phyloP scores from a whole-genome alignment of 768 basidiomycete species.

The Austroboletus festivus region DNA sequence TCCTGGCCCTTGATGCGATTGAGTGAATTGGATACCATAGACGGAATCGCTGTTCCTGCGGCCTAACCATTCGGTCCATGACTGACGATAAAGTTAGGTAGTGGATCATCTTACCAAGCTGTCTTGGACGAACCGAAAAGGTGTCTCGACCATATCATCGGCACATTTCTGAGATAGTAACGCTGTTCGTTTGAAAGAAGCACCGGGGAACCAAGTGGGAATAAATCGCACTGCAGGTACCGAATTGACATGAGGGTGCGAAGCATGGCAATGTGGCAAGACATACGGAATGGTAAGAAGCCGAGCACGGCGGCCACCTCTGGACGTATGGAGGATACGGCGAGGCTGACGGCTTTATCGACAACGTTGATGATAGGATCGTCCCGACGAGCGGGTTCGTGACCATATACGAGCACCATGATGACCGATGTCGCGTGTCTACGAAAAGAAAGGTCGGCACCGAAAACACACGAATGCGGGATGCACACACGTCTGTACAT shows the following conservation, averaged over 20 bases:
- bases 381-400: slow-evolving; percentile 22
- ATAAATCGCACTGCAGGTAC: slow-evolving; percentile 31
- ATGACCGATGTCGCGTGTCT: slow-evolving; percentile 28
- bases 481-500: slow-evolving; percentile 25
- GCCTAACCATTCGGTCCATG: slow-evolving; percentile 10
- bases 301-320: slow-evolving; percentile 36
- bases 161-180: slow-evolving; percentile 18
- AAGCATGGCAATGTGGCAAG: background rate
- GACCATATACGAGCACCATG: slow-evolving; percentile 32
- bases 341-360: slow-evolving; percentile 23
- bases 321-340: slow-evolving; percentile 19
- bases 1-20: slow-evolving; percentile 8
- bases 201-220: slow-evolving; percentile 41
- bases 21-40: slow-evolving; percentile 28
- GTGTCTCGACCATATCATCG: slow-evolving; percentile 25
- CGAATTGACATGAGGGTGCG: background rate
- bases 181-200: slow-evolving; percentile 33
- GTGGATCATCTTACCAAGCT: slow-evolving; percentile 27
- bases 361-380: slow-evolving; percentile 28
- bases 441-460: background rate
- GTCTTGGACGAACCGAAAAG: slow-evolving; percentile 32
- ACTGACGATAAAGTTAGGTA: background rate
- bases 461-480: background rate
- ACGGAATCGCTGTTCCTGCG: slow-evolving; percentile 23
- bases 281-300: slow-evolving; percentile 35